Conservation (phyloP, 768 basidiomycete genomes). For the Mrakia gelida region DNA sequence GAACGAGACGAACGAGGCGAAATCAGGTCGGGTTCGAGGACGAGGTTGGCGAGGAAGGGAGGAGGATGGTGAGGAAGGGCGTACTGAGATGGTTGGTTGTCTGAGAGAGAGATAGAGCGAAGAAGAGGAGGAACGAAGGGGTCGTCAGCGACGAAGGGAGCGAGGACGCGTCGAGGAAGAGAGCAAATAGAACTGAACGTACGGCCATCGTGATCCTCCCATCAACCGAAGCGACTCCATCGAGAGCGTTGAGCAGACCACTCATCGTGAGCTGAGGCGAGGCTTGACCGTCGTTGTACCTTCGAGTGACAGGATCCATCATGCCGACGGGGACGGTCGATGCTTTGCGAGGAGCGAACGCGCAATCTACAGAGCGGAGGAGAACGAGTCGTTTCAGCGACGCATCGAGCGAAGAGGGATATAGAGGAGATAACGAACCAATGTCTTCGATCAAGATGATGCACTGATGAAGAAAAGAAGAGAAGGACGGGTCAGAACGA, state of each 20-base stretch:
- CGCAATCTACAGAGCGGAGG: conserved; percentile 52
- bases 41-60: background rate
- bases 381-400: too few relatives aligned
- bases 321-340: conserved; percentile 33
- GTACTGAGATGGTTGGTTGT: conserved; percentile 48
- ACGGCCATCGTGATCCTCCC: conserved; percentile 69
- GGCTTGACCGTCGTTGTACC: background rate
- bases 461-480: conserved; percentile 60
- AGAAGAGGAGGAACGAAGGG: background rate
- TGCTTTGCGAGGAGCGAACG: conserved; percentile 51
- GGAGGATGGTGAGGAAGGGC: background rate
- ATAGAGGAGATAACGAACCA: background rate
- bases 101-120: background rate
- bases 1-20: conserved; percentile 49
- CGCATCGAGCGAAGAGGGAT: too few relatives aligned
- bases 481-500: conserved; percentile 51
- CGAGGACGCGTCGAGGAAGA: background rate
- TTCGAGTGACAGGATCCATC: background rate
- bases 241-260: conserved; percentile 70
- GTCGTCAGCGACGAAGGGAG: background rate
- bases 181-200: too few relatives aligned
- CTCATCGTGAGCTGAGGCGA: conserved; percentile 54
- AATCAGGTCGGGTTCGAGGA: conserved; percentile 45
- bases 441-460: conserved; percentile 77
- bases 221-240: conserved; percentile 73